phyloP scores from a whole-genome alignment of 352 stramenopile species.

The Globisporangium carolinianum region DNA sequence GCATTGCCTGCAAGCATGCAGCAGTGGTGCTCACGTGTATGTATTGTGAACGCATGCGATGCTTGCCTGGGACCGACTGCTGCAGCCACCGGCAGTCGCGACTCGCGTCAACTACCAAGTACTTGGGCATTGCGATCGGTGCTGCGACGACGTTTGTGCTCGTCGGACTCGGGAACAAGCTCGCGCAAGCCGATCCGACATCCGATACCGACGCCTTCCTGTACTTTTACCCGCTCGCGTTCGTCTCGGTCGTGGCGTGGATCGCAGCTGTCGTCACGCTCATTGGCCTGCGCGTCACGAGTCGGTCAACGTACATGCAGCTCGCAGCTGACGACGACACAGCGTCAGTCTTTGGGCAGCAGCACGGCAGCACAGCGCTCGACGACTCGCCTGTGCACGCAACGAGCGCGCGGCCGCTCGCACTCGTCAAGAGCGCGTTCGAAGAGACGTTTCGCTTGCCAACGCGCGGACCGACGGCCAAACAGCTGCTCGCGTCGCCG shows the following conservation, averaged over 20 bases:
- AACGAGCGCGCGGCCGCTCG: slow-evolving; percentile 24
- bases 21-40: slow-evolving; percentile 1
- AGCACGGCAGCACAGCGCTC: slow-evolving; percentile 22
- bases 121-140: slow-evolving; percentile 54
- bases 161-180: slow-evolving; percentile 36
- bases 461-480: slow-evolving; percentile 24
- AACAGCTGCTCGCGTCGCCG: slow-evolving; percentile 39
- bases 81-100: slow-evolving; percentile 56
- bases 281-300: slow-evolving; percentile 52
- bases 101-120: slow-evolving; percentile 53
- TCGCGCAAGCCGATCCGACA: slow-evolving; percentile 31
- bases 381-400: slow-evolving; percentile 22
- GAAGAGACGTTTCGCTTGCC: slow-evolving; percentile 50
- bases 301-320: slow-evolving; percentile 56
- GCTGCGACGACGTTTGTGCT: slow-evolving; percentile 43
- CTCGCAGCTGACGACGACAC: slow-evolving; percentile 50
- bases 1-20: neutral
- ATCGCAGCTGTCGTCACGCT: slow-evolving; percentile 63
- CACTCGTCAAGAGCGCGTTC: slow-evolving; percentile 59
- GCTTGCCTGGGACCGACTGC: neutral
- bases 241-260: slow-evolving; percentile 67
- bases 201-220: slow-evolving; percentile 39
- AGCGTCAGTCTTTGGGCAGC: slow-evolving; percentile 26
- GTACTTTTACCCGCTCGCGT: slow-evolving; percentile 75
- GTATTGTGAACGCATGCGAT: neutral